Evolutionary conservation across 345 rosid genomes (phyloP).

Genomic region (Lenwebbia sp.): DNA sequence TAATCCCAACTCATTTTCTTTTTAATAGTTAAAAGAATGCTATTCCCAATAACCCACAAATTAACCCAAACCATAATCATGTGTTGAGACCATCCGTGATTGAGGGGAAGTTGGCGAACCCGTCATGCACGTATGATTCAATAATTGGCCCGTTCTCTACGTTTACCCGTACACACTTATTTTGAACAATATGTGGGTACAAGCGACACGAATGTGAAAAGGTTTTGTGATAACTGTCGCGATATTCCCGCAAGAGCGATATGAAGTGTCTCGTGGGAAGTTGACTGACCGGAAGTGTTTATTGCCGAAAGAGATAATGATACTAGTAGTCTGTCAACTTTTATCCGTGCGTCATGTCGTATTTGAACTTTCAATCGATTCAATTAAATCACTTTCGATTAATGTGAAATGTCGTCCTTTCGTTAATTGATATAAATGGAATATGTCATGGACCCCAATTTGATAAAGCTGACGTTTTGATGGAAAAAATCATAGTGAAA

Average conservation of each 20-base stretch:
- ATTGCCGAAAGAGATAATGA: not conserved
- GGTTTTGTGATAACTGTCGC: not conserved
- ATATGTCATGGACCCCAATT: no score
- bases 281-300: not conserved
- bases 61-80: not conserved
- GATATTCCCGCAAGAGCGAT: not conserved
- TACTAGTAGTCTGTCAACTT: not conserved
- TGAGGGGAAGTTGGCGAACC: not conserved
- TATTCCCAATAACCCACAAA: not conserved
- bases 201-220: not conserved
- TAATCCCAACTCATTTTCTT: not conserved
- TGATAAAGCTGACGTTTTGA: no score
- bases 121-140: not conserved
- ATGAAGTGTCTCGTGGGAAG: not conserved
- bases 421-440: no score
- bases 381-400: not conserved
- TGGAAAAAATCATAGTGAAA: no score
- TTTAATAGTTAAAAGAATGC: not conserved
- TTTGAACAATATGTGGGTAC: not conserved
- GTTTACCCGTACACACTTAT: fast-evolving
- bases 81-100: not conserved
- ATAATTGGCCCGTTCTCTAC: not conserved
- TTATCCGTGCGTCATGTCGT: not conserved
- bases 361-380: not conserved
- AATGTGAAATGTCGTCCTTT: not conserved